A percentile compares a stretch with the other conserved stretches of the same genome.
These are phyloP conservation scores for Mycena kentingensis DNA, from an alignment of 768 basidiomycete genomes.

Conservation along the genomic window DNA sequence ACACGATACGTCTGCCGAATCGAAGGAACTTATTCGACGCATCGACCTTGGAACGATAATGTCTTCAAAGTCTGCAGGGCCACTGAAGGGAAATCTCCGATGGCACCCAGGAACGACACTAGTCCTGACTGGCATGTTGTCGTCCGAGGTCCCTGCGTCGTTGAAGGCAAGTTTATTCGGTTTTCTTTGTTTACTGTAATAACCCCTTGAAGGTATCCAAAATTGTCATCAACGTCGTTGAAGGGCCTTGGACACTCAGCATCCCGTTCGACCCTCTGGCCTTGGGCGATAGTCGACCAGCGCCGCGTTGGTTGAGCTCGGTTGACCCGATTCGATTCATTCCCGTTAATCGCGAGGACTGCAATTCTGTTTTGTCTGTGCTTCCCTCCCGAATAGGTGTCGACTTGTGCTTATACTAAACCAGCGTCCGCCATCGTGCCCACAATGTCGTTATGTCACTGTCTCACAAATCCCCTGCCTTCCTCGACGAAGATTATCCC, in stretches of 20 bases:
- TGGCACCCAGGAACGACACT: slow-evolving; percentile 59
- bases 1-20: slow-evolving; percentile 35
- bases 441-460: slow-evolving; percentile 60
- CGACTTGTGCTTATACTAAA: slow-evolving; percentile 1
- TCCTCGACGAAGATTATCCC: slow-evolving; percentile 79
- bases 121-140: slow-evolving; percentile 63
- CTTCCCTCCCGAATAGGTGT: slow-evolving; percentile 1
- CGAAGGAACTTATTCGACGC: slow-evolving; percentile 33
- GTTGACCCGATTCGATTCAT: slow-evolving; percentile 55
- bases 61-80: slow-evolving; percentile 17
- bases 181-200: slow-evolving; percentile 1
- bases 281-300: slow-evolving; percentile 37
- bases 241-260: slow-evolving; percentile 69
- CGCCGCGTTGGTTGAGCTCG: slow-evolving; percentile 59
- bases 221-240: slow-evolving; percentile 53
- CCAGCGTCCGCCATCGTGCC: slow-evolving; percentile 62
- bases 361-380: slow-evolving; percentile 51
- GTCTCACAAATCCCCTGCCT: slow-evolving; percentile 66
- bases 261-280: slow-evolving; percentile 53
- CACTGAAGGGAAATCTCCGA: slow-evolving; percentile 44
- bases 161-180: slow-evolving; percentile 50
- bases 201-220: slow-evolving; percentile 44
- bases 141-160: slow-evolving; percentile 48
- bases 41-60: slow-evolving; percentile 50
- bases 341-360: slow-evolving; percentile 49